Conservation (phyloP, 768 basidiomycete genomes). For the Pleurotus djamor region DNA sequence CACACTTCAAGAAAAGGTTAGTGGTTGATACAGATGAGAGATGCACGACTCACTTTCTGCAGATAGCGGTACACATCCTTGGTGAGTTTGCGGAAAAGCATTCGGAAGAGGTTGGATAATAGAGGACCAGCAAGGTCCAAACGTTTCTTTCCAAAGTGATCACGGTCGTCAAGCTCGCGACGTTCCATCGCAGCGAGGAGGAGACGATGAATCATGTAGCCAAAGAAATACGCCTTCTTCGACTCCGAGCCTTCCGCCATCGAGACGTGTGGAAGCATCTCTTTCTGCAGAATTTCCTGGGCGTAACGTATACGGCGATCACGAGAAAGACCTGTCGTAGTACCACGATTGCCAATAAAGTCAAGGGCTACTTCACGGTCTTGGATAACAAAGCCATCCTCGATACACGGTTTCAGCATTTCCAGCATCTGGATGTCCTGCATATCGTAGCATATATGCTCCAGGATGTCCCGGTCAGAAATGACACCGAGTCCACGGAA, state of each 20-base stretch:
- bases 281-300: conserved; percentile 97
- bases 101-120: conserved; percentile 95
- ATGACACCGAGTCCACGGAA: conserved; percentile 98
- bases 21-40: neutral
- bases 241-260: conserved; percentile 95
- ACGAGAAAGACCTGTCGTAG: conserved; percentile 86
- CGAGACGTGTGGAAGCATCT: conserved; percentile 97
- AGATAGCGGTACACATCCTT: conserved; percentile 96
- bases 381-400: conserved; percentile 98
- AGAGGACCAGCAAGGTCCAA: conserved; percentile 95
- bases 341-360: conserved; percentile 98
- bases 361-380: conserved; percentile 96
- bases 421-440: conserved; percentile 96
- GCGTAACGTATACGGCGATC: conserved; percentile 95
- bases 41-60: conserved; percentile 69
- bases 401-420: conserved; percentile 97
- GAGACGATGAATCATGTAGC: conserved; percentile 98
- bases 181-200: conserved; percentile 92
- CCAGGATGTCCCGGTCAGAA: conserved; percentile 95
- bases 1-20: conserved; percentile 61
- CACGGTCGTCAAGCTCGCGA: conserved; percentile 96
- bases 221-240: conserved; percentile 99
- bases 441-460: conserved; percentile 98
- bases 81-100: conserved; percentile 95
- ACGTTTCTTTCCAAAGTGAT: conserved; percentile 99